Conservation (phyloP, 2,329 filamentous ascomycete species). For the Rhytidhysteron rufulum region DNA sequence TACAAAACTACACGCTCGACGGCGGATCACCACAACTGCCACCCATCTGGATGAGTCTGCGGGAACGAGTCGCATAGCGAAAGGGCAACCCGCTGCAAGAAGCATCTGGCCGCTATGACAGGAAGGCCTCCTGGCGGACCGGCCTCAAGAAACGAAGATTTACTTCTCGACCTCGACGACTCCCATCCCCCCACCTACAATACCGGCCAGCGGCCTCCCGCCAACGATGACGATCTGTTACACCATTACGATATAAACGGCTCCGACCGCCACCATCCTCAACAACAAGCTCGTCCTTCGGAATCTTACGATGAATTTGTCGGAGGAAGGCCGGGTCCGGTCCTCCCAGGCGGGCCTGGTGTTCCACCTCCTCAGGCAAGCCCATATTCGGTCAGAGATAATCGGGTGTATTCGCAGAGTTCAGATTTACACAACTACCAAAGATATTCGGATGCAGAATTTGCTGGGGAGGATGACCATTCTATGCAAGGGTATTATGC, state of each 20-base stretch:
- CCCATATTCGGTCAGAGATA: slow-evolving; percentile 35
- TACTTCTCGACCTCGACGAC: slow-evolving; percentile 70
- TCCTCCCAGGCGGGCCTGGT: slow-evolving; percentile 43
- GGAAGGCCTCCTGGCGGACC: slow-evolving; percentile 53
- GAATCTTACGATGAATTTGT: slow-evolving; percentile 95
- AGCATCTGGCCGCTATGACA: slow-evolving; percentile 40
- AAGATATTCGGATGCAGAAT: slow-evolving; percentile 85
- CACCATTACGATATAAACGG: slow-evolving; percentile 69
- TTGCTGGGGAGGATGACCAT: slow-evolving; percentile 71
- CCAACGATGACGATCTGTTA: slow-evolving; percentile 77
- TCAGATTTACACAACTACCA: slow-evolving; percentile 85
- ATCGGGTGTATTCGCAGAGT: slow-evolving; percentile 63
- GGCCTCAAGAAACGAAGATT: slow-evolving; percentile 39
- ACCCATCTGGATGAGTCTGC: slow-evolving; percentile 20
- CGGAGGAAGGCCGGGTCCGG: slow-evolving; percentile 54
- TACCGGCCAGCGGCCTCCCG: slow-evolving; percentile 70
- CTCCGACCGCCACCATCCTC: slow-evolving; percentile 57
- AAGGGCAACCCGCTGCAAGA: slow-evolving; percentile 16
- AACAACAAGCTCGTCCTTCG: slow-evolving; percentile 69
- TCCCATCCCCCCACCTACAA: slow-evolving; percentile 69
- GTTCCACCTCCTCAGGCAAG: slow-evolving; percentile 30
- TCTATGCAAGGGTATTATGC: slow-evolving; percentile 75
- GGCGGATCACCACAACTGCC: neutral
- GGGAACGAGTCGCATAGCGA: slow-evolving; percentile 16
- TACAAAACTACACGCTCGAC: slow-evolving; percentile 3